Percentiles rank a stretch among this genome's conserved stretches.
Conservation (phyloP, 768 basidiomycete species). For the Arthromyces matolae region DNA sequence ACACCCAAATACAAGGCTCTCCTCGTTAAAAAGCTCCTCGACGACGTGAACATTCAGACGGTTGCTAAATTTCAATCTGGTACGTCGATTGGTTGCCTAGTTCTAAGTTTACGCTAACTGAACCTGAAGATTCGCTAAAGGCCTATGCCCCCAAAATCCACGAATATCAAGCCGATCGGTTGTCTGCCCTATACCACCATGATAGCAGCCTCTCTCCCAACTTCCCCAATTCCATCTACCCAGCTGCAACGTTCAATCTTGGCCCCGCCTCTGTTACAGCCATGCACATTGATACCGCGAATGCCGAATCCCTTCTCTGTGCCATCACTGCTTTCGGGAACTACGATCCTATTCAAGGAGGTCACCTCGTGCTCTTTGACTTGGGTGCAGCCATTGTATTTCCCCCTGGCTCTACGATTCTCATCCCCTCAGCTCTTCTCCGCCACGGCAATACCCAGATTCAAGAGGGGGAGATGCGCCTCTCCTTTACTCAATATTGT, state of each 20-base stretch:
- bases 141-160: not conserved
- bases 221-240: not conserved
- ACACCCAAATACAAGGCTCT: not conserved
- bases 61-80: constrained; percentile 1
- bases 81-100: not conserved
- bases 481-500: not conserved
- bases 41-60: not conserved
- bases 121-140: not conserved
- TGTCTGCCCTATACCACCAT: too few species aligned
- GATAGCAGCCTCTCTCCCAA: not conserved
- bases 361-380: not conserved
- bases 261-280: not conserved
- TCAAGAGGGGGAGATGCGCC: not conserved
- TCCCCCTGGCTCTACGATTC: not conserved
- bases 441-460: not conserved
- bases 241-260: not conserved
- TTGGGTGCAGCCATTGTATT: not conserved
- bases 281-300: not conserved
- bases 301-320: not conserved
- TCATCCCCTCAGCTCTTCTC: not conserved
- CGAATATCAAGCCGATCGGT: not conserved
- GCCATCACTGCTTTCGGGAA: not conserved
- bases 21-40: not conserved
- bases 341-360: not conserved
- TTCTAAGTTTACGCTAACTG: not conserved